phyloP scores from a whole-genome alignment of 2,329 filamentous ascomycete genomes.

The Fusarium keratoplasticum region DNA sequence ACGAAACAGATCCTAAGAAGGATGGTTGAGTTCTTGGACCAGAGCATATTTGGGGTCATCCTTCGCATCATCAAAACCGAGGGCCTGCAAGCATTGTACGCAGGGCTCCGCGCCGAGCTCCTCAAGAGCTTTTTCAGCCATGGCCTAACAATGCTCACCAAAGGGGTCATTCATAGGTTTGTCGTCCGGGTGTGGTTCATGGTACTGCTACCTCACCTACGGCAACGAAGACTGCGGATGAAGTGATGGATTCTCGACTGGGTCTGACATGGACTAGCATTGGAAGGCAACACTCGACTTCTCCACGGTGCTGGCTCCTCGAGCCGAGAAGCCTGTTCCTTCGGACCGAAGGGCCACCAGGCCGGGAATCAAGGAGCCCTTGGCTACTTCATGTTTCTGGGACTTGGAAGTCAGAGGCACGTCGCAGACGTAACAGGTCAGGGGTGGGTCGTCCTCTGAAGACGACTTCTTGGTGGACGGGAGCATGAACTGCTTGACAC shows the following conservation, averaged over 20 bases:
- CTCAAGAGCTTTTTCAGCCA: constrained; percentile 88
- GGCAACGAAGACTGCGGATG: constrained; percentile 31
- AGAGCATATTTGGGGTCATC: constrained; percentile 73
- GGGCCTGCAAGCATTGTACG: constrained; percentile 77
- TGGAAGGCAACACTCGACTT: constrained; percentile 85
- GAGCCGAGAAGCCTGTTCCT: constrained; percentile 91
- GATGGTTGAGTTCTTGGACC: constrained; percentile 44
- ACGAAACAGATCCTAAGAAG: constrained; percentile 18
- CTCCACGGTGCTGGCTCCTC: constrained; percentile 85
- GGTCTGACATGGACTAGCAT: constrained; percentile 64
- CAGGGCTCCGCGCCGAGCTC: constrained; percentile 80
- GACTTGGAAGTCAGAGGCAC: constrained; percentile 72
- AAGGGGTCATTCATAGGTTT: constrained; percentile 79
- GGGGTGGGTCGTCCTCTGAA: constrained; percentile 59
- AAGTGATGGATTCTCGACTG: constrained; percentile 25
- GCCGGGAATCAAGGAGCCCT: constrained; percentile 74
- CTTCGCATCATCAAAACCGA: constrained; percentile 70
- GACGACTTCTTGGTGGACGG: constrained; percentile 57
- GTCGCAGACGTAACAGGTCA: constrained; percentile 86
- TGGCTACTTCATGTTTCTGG: constrained; percentile 55
- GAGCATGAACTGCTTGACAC: constrained; percentile 85
- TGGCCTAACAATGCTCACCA: constrained; percentile 87
- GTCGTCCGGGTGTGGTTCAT: constrained; percentile 80
- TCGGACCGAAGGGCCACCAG: constrained; percentile 85
- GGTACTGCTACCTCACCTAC: constrained; percentile 43